Percentiles rank a stretch among this genome's conserved stretches.
Conservation (phyloP, 352 stramenopile genomes). For the Phytophthora ohioensis region DNA sequence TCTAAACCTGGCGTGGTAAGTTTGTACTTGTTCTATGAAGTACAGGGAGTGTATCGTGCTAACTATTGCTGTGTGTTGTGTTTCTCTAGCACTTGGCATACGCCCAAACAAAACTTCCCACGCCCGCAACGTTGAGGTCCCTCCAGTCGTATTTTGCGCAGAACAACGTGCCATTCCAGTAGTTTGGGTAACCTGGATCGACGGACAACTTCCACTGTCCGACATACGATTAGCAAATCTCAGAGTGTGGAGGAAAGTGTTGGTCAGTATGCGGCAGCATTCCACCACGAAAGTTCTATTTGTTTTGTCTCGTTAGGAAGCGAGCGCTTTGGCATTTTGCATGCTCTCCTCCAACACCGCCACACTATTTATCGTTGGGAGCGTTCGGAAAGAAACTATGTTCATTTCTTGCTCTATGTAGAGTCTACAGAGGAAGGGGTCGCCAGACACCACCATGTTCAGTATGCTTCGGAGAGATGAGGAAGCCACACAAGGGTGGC, state of each 20-base stretch:
- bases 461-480: constrained; percentile 28
- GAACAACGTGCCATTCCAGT: constrained; percentile 77
- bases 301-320: constrained; percentile 27
- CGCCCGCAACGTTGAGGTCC: constrained; percentile 38
- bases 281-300: constrained; percentile 34
- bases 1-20: constrained; percentile 73
- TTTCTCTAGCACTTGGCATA: constrained; percentile 57
- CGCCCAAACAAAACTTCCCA: constrained; percentile 52
- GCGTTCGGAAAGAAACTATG: constrained; percentile 34
- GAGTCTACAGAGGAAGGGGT: constrained; percentile 37
- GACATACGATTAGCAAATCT: constrained; percentile 24
- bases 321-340: constrained; percentile 13
- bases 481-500: constrained; percentile 18
- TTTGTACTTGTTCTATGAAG: constrained; percentile 18
- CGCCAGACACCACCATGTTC: constrained; percentile 17
- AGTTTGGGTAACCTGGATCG: constrained; percentile 34
- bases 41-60: constrained; percentile 5
- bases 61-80: constrained; percentile 32
- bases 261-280: constrained; percentile 29
- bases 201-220: constrained; percentile 23
- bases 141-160: constrained; percentile 74
- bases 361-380: constrained; percentile 14
- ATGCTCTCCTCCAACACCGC: constrained; percentile 12
- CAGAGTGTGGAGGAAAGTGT: constrained; percentile 16
- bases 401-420: constrained; percentile 55